Evolutionary conservation across 179 eudicot species (phyloP), one percentile per base, ranked within the genome.

Genomic region (Carnegiea gigantea): DNA sequence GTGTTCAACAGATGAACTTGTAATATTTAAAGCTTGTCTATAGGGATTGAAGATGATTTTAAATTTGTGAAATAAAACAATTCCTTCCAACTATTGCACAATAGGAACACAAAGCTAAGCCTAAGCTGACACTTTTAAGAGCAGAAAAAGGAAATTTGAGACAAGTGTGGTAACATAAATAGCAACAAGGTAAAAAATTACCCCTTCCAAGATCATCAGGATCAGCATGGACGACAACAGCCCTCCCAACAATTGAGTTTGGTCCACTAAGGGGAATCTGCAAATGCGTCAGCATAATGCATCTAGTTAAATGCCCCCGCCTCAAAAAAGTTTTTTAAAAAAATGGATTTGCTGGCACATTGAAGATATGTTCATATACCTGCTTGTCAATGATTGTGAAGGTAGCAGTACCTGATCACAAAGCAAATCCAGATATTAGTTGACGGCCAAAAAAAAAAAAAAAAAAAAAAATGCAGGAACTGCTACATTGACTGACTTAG

Each of bases 171-270:
- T 54, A 12, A 49, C 13, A 40, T 13, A 5, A 81, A 20, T 11
- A 43, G 21, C 20, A 51, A 51, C 65, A 8, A 23, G 73, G 15
- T 26, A 28, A 62, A 28, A 60, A 9, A 0, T 46, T 86, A 93
- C 98, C 98, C 86, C 84, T 90, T 85, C 98, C 98, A 83, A 95
- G 94, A 84, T 94, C 98, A 88, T 93, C 98, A 72, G 98, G 92
- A 77, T 95, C 96, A 74, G 87, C 98, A 88, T 95, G 97, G 82
- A 95, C 94, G 81, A 93, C 98, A 82, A 95, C 96, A 78, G 98
- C 97, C 90, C 98, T 92, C 83, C 98, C 98, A 38, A 95, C 85
- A 44, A 95, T 86, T 70, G 98, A 92, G 83, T 90, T 77, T 75
- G 95, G 84, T 80, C 98, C 98, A 75, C 82, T 60, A 49, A 95